Evolutionary conservation across 768 basidiomycete species (phyloP).

Genomic region (Cantharellus anzutake): DNA sequence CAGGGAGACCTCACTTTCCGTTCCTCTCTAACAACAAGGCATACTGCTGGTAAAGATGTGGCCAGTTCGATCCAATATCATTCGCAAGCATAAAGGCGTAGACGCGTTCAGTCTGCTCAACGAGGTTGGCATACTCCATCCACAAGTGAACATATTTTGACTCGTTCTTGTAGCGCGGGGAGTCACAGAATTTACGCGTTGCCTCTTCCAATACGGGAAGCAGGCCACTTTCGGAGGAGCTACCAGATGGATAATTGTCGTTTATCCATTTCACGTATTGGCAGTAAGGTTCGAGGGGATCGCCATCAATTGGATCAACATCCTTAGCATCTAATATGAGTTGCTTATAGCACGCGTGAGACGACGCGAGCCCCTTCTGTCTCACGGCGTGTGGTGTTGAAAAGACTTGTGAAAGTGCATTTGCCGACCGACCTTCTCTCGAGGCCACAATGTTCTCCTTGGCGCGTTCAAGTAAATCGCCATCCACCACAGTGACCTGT

Average conservation of each 20-base stretch:
- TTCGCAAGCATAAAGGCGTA: conserved; percentile 80
- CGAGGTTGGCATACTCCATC: conserved; percentile 67
- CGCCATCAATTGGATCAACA: conserved; percentile 36
- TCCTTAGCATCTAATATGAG: conserved; percentile 21
- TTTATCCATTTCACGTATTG: conserved; percentile 82
- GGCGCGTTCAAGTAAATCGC: conserved; percentile 22
- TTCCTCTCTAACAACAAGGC: conserved; percentile 56
- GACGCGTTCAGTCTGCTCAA: conserved; percentile 54
- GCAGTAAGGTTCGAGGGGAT: conserved; percentile 71
- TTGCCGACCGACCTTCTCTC: conserved; percentile 23
- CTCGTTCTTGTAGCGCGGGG: conserved; percentile 62
- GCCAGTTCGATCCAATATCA: conserved; percentile 68
- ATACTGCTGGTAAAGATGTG: conserved; percentile 81
- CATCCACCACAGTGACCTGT: conserved; percentile 17
- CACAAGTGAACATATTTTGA: conserved; percentile 83
- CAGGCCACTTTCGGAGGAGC: conserved; percentile 50
- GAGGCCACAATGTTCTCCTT: conserved; percentile 30
- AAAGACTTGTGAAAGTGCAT: conserved; percentile 22
- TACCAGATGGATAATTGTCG: conserved; percentile 63
- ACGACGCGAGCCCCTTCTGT: conserved; percentile 24
- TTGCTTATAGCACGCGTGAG: conserved; percentile 18
- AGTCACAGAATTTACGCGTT: conserved; percentile 62
- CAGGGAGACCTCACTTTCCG: conserved; percentile 35
- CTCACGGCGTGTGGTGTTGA: conserved; percentile 40
- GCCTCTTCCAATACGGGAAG: conserved; percentile 68